A percentile compares a stretch with the other conserved stretches of the same genome.
Conservation (phyloP, 495 filamentous ascomycete genomes). For the Podospora pseudocomata region DNA sequence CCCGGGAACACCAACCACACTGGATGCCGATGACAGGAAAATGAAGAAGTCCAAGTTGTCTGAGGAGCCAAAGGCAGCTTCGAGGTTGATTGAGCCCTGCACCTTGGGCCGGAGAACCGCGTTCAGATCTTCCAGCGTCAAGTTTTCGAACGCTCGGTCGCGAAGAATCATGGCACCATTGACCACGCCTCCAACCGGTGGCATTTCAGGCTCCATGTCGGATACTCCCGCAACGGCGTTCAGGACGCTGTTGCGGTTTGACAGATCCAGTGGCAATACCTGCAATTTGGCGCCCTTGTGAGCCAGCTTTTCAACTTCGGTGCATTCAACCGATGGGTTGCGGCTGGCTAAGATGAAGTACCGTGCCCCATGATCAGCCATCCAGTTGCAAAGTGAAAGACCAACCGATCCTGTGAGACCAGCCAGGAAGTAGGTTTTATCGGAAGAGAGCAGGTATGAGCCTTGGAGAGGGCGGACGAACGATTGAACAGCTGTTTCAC, state of each 20-base stretch:
- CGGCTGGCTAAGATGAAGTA: background rate
- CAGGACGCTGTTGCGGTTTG: background rate
- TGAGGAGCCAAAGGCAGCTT: background rate
- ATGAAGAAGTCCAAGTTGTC: slow-evolving; percentile 56
- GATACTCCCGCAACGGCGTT: background rate
- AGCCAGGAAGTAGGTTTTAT: background rate
- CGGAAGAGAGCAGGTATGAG: background rate
- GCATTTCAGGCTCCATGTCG: slow-evolving; percentile 8
- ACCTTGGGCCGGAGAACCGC: slow-evolving; percentile 8
- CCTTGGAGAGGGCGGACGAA: background rate
- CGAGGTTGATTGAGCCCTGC: background rate
- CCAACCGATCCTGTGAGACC: background rate
- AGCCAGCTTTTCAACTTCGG: background rate
- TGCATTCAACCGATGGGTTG: background rate
- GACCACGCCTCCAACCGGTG: slow-evolving; percentile 18
- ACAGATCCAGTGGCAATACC: background rate
- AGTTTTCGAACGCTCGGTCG: slow-evolving; percentile 11
- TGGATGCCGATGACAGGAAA: slow-evolving; percentile 47
- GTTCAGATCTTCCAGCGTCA: slow-evolving; percentile 9
- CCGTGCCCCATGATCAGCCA: background rate
- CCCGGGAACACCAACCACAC: slow-evolving; percentile 42
- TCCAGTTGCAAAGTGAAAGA: background rate
- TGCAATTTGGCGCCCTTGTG: background rate
- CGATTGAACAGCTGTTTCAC: background rate
- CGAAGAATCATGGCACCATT: slow-evolving; percentile 23